Evolutionary conservation across 1,284 basidiomycete species (phyloP), one percentile per base, ranked within the genome.

Genomic region (Leccinum griseonigrum): DNA sequence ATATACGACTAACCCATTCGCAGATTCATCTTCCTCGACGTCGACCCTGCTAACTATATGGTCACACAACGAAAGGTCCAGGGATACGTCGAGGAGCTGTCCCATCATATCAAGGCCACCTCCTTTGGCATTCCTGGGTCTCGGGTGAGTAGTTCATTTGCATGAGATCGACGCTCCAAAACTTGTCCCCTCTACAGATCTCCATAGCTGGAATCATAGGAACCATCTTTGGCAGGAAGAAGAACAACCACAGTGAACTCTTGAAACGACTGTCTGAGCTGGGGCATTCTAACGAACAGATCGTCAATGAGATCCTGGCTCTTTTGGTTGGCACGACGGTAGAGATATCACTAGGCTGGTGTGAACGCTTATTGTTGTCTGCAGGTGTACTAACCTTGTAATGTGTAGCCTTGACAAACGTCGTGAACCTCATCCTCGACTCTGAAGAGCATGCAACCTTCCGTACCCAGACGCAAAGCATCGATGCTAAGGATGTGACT

Each of bases 11-110:
- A 54, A 60, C 6, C n/a, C n/a, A 53, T 40, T 28, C 10, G 8
- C 64, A 91, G 88, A 32, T 88, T 83, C 69, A 76, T 92, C 62
- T 92, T 91, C 83, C 80, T 91, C n/a, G 84, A 91, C 60, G 76
- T 85, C 46, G 88, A 90, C 59, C 68, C 81, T 3, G 77, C 81
- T 2, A 83, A 84, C 64, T 74, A 84, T 52, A 82, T 87, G 79
- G 78, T 81, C 14, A 69, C 85, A 32, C 79, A 83, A 65, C 72
- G 78, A 52, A 82, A 79, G 61, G 84, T 84, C 10, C 80, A 80
- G 60, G 75, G 71, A 10, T 75, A 87, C 59, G 74, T 88, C 9
- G 75, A 81, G 28, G 78, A 81, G 46, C 74, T 92, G 26, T 72
- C 84, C n/a, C 67, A 71, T 1, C 78, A 83, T 62, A 89, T 92